phyloP scores from a whole-genome alignment of 2,329 filamentous ascomycete species.

The Trichoderma cornu-damae region DNA sequence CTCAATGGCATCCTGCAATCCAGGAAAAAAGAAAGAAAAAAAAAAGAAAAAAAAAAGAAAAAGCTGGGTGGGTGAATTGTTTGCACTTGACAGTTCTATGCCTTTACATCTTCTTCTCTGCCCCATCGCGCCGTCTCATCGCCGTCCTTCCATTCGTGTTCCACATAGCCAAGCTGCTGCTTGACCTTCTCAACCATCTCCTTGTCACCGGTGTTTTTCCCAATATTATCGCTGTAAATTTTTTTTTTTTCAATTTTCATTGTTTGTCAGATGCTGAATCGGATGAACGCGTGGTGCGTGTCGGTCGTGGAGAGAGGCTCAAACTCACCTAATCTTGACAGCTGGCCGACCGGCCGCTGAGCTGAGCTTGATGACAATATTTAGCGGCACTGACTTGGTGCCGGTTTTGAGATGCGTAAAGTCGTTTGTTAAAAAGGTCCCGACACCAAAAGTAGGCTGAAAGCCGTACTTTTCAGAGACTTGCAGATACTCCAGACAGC shows the following conservation, averaged over 20 bases:
- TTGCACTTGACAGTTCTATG: background rate
- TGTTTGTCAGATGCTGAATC: background rate
- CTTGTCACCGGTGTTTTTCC: constrained; percentile 91
- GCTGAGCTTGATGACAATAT: constrained; percentile 96
- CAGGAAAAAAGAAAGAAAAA: too few species aligned
- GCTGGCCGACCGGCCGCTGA: constrained; percentile 75
- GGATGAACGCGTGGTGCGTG: background rate
- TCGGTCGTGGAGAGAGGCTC: background rate
- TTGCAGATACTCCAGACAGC: constrained; percentile 84
- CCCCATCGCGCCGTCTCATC: constrained; percentile 84
- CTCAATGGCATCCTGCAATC: background rate
- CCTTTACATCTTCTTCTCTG: constrained; percentile 38
- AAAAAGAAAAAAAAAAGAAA: background rate
- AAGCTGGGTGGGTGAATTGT: background rate
- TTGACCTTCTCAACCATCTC: constrained; percentile 78
- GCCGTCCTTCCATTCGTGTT: constrained; percentile 75
- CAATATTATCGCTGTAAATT: constrained; percentile 61
- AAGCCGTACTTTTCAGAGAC: constrained; percentile 77
- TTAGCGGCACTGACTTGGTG: constrained; percentile 82
- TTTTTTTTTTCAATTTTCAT: background rate
- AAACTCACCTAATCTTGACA: constrained; percentile 70
- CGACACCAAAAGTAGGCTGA: constrained; percentile 84
- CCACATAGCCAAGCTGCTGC: constrained; percentile 75
- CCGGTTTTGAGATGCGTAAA: constrained; percentile 68
- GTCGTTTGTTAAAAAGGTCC: constrained; percentile 94